phyloP scores from a whole-genome alignment of 805 yeast genomes.

The Nematodospora valgi region DNA sequence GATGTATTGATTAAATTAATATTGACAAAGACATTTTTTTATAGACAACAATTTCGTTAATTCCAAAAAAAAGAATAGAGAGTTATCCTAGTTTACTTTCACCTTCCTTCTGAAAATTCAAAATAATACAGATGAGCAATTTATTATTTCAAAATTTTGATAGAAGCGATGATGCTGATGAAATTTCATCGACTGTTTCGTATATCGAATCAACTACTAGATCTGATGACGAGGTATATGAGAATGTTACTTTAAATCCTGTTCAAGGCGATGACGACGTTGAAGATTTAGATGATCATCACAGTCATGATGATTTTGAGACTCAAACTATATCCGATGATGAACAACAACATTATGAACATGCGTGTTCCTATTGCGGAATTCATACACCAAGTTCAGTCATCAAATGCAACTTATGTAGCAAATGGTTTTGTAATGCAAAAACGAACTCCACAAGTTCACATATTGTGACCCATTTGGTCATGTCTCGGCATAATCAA shows the following conservation, averaged over 20 bases:
- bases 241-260: neutral
- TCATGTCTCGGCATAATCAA: constrained; percentile 69
- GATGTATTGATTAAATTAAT: too few species aligned
- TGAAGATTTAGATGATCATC: too few species aligned
- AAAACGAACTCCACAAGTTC: constrained; percentile 56
- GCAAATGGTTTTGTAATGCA: constrained; percentile 88
- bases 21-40: too few species aligned
- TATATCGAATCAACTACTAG: neutral
- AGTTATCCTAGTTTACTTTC: too few species aligned
- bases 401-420: constrained; percentile 71
- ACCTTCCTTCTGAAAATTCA: too few species aligned
- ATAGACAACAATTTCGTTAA: too few species aligned
- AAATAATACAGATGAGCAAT: constrained; percentile 19
- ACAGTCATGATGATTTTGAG: too few species aligned
- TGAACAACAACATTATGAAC: too few species aligned
- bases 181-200: neutral
- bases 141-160: constrained; percentile 18
- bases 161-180: neutral
- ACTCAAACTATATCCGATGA: too few species aligned
- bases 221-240: neutral
- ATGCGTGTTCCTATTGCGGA: constrained; percentile 69
- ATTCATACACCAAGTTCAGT: constrained; percentile 60
- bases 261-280: neutral
- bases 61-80: too few species aligned
- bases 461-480: constrained; percentile 84